A percentile compares a stretch with the other conserved stretches of the same genome.
phyloP scores from a whole-genome alignment of 805 yeast species.

The Ogataea populi-albae region DNA sequence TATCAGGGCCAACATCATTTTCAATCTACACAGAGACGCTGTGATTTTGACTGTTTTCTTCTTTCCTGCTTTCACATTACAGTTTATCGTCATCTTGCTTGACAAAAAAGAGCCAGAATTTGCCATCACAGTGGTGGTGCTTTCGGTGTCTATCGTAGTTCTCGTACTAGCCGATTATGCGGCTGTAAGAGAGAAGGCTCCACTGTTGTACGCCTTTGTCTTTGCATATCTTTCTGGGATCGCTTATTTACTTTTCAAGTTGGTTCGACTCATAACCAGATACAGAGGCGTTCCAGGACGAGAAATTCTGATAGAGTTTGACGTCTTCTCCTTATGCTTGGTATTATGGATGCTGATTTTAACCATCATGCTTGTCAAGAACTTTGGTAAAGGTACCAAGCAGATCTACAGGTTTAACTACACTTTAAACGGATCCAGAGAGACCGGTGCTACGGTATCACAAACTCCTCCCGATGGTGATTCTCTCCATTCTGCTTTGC shows the following conservation, averaged over 20 bases:
- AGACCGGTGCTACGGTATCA: no score
- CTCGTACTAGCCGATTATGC: conserved; percentile 39
- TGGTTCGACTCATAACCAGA: conserved; percentile 34
- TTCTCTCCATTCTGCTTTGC: no score
- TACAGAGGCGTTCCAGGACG: conserved; percentile 39
- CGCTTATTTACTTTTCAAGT: conserved; percentile 41
- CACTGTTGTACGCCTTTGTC: conserved; percentile 23
- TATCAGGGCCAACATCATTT: conserved; percentile 32
- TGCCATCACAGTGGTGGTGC: conserved; percentile 35
- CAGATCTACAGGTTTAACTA: conserved; percentile 11
- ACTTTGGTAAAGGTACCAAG: conserved; percentile 18
- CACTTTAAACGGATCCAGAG: neutral
- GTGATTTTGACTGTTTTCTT: conserved; percentile 36
- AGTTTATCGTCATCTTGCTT: conserved; percentile 41
- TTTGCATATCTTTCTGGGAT: conserved; percentile 33
- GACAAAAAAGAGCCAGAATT: conserved; percentile 38
- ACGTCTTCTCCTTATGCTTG: conserved; percentile 36
- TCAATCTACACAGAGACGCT: conserved; percentile 38
- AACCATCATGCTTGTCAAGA: conserved; percentile 7
- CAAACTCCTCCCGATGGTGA: no score
- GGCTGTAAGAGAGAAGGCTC: conserved; percentile 32
- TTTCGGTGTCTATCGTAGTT: conserved; percentile 29
- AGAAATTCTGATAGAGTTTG: conserved; percentile 40
- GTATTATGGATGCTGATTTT: conserved; percentile 28
- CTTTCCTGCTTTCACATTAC: conserved; percentile 44